Percentiles rank a stretch among this genome's conserved stretches.
phyloP scores from a whole-genome alignment of 2,329 filamentous ascomycete species.

The Metarhizium humberi region DNA sequence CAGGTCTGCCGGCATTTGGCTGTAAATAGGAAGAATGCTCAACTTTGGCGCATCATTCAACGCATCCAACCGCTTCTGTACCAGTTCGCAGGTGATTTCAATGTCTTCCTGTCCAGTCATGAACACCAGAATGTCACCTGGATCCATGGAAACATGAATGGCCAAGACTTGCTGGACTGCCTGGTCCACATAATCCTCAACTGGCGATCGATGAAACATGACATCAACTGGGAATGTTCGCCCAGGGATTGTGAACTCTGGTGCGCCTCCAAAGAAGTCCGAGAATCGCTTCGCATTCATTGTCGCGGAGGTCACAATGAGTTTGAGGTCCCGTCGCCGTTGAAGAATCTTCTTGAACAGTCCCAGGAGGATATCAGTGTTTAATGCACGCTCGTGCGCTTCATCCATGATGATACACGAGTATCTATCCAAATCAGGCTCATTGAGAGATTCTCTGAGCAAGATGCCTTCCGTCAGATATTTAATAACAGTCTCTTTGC shows the following conservation, averaged over 20 bases:
- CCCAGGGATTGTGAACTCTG: conserved; percentile 92
- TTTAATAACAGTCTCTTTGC: conserved; percentile 90
- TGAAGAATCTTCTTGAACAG: conserved; percentile 95
- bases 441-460: conserved; percentile 83
- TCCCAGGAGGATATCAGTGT: conserved; percentile 96
- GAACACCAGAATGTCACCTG: conserved; percentile 92
- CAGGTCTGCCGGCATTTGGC: conserved; percentile 96
- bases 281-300: conserved; percentile 98
- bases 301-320: conserved; percentile 96
- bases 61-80: conserved; percentile 77
- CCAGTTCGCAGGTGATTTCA: conserved; percentile 87
- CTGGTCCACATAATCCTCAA: conserved; percentile 95
- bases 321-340: conserved; percentile 78
- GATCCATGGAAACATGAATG: conserved; percentile 90
- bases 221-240: conserved; percentile 96
- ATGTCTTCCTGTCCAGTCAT: conserved; percentile 99
- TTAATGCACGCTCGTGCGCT: conserved; percentile 90
- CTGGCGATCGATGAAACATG: conserved; percentile 88
- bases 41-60: conserved; percentile 93
- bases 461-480: conserved; percentile 99
- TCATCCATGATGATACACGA: conserved; percentile 99
- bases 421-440: conserved; percentile 88
- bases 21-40: conserved; percentile 94
- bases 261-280: conserved; percentile 90
- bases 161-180: conserved; percentile 92